A percentile compares a stretch with the other conserved stretches of the same genome.
Evolutionary conservation across 2,329 filamentous ascomycete genomes (phyloP).

Genomic region (Phoma herbarum): DNA sequence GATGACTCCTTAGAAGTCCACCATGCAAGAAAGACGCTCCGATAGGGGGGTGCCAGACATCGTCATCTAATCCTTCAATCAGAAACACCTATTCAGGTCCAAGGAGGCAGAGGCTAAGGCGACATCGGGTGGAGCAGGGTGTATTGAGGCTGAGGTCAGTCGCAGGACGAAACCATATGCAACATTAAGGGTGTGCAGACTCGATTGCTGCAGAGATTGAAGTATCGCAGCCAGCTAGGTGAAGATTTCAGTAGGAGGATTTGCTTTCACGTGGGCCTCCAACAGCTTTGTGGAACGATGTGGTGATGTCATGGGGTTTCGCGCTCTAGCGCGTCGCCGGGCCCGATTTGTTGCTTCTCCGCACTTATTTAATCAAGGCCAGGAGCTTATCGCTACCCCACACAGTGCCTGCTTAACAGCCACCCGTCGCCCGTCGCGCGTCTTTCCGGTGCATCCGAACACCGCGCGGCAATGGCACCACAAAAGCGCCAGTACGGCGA

Average conservation of each 20-base stretch:
- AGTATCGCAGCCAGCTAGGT: neutral
- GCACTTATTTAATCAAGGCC: slow-evolving; percentile 2
- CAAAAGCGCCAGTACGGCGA: slow-evolving; percentile 22
- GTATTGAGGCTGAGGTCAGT: no score
- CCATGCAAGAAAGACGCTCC: no score
- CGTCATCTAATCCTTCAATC: no score
- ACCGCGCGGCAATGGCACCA: slow-evolving; percentile 18
- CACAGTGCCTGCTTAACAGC: slow-evolving; percentile 9
- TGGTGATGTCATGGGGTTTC: slow-evolving; percentile 30
- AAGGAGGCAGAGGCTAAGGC: neutral
- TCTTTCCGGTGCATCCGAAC: neutral
- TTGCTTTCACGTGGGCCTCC: no score
- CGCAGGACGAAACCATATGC: no score
- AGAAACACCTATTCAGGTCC: neutral
- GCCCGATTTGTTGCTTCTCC: slow-evolving; percentile 10
- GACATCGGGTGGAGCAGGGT: neutral
- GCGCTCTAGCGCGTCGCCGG: slow-evolving; percentile 29
- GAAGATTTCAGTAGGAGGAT: no score
- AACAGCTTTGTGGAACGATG: neutral
- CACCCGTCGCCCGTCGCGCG: neutral
- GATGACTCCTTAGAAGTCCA: neutral
- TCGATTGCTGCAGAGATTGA: no score
- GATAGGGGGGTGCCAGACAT: no score
- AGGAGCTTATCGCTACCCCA: neutral
- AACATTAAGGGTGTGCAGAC: no score